A percentile compares a stretch with the other conserved stretches of the same genome.
Conservation (phyloP, 805 yeast species). For the Kodamaea lidongshanica region DNA sequence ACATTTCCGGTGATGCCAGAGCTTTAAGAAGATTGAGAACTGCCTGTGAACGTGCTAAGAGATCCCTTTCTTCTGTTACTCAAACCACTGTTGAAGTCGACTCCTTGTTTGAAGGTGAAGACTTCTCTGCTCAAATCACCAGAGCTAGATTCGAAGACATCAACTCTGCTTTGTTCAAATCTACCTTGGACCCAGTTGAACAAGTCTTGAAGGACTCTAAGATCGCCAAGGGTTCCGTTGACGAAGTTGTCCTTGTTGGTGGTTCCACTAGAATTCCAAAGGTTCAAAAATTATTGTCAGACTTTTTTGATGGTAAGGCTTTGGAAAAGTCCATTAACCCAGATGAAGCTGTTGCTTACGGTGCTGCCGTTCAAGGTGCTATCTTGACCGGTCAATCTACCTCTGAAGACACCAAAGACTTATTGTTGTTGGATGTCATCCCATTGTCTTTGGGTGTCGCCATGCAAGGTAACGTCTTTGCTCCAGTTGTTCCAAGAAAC, state of each 20-base stretch:
- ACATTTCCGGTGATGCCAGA: slow-evolving; percentile 43
- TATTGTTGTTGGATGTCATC: slow-evolving; percentile 45
- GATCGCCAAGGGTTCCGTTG: slow-evolving; percentile 35
- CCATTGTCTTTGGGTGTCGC: slow-evolving; percentile 48
- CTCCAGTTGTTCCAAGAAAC: slow-evolving; percentile 48
- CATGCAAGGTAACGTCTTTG: slow-evolving; percentile 46
- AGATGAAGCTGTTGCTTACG: slow-evolving; percentile 48
- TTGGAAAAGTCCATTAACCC: slow-evolving; percentile 46
- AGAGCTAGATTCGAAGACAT: slow-evolving; percentile 48
- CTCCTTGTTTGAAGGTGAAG: slow-evolving; percentile 46
- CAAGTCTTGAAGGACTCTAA: slow-evolving; percentile 45
- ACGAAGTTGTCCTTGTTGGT: slow-evolving; percentile 46
- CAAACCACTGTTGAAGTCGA: slow-evolving; percentile 46
- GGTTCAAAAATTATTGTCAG: slow-evolving; percentile 45
- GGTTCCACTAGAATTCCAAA: slow-evolving; percentile 50
- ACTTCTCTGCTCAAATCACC: slow-evolving; percentile 44
- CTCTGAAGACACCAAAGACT: slow-evolving; percentile 45
- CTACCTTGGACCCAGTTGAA: slow-evolving; percentile 46
- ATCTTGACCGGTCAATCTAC: slow-evolving; percentile 46
- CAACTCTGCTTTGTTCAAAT: slow-evolving; percentile 45
- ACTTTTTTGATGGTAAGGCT: slow-evolving; percentile 46
- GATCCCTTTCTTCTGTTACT: slow-evolving; percentile 45
- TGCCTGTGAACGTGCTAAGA: slow-evolving; percentile 49
- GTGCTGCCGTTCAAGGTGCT: slow-evolving; percentile 49
- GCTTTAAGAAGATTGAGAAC: slow-evolving; percentile 48